These are phyloP conservation scores for Candida sp. DNA, from an alignment of 1,139 yeast genomes.

Conservation along the genomic window DNA sequence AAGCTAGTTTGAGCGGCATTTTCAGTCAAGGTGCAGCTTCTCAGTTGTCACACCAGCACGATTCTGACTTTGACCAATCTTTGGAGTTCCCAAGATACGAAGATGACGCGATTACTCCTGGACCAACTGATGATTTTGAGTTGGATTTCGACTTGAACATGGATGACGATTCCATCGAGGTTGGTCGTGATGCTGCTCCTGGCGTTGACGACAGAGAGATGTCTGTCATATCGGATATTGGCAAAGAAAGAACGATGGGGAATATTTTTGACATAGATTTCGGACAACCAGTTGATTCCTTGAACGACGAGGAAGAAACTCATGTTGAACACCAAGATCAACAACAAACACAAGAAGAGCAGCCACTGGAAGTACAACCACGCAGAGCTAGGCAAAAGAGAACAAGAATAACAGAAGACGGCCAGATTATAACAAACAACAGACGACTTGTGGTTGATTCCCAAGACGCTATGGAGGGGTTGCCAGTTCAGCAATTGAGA, in stretches of 20 bases:
- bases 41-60: conserved; percentile 9
- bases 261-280: conserved; percentile 26
- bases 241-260: conserved; percentile 22
- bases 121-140: conserved; percentile 28
- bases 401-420: conserved; percentile 42
- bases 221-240: conserved; percentile 36
- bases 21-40: conserved; percentile 14
- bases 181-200: conserved; percentile 46
- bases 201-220: conserved; percentile 16
- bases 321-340: conserved; percentile 19
- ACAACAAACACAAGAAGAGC: conserved; percentile 13
- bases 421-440: conserved; percentile 42
- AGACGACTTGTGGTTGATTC: conserved; percentile 43
- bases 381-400: conserved; percentile 28
- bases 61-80: conserved; percentile 45
- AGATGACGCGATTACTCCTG: conserved; percentile 21
- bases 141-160: conserved; percentile 59
- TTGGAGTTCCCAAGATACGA: conserved; percentile 60
- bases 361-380: conserved; percentile 18
- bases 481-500: conserved; percentile 37
- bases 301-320: conserved; percentile 21
- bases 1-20: conserved; percentile 10
- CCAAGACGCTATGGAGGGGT: conserved; percentile 35
- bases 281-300: conserved; percentile 35
- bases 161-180: conserved; percentile 48